A percentile compares a stretch with the other conserved stretches of the same genome.
Conservation (phyloP, 768 basidiomycete genomes). For the Coprinopsis strossmayeri region DNA sequence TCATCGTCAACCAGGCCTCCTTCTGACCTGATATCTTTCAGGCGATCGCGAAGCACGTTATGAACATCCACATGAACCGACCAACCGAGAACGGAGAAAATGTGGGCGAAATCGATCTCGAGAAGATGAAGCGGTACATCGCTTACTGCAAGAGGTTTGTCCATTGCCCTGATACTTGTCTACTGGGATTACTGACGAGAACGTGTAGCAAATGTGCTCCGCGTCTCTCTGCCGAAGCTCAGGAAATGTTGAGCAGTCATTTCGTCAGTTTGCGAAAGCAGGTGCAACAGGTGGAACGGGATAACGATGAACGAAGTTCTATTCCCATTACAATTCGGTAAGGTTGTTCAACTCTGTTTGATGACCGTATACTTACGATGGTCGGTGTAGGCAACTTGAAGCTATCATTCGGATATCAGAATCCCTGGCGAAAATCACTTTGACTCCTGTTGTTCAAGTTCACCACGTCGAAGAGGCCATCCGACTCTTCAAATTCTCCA, state of each 20-base stretch:
- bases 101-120: conserved; percentile 87
- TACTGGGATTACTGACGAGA: background rate
- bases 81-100: conserved; percentile 59
- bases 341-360: conserved; percentile 19
- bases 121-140: conserved; percentile 98
- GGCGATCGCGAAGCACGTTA: conserved; percentile 95
- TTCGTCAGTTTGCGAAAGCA: conserved; percentile 91
- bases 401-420: conserved; percentile 99
- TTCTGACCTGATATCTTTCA: conserved; percentile 21
- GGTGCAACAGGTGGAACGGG: conserved; percentile 91
- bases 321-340: conserved; percentile 98
- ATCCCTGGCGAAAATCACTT: conserved; percentile 88
- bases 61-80: conserved; percentile 98
- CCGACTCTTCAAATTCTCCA: conserved; percentile 95
- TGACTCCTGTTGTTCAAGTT: conserved; percentile 78
- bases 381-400: conserved; percentile 70
- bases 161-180: background rate
- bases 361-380: no score
- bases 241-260: conserved; percentile 94
- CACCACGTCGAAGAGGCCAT: conserved; percentile 98
- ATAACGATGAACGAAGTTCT: conserved; percentile 95
- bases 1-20: conserved; percentile 4
- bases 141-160: conserved; percentile 90
- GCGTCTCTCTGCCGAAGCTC: conserved; percentile 85
- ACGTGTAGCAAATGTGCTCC: conserved; percentile 86